Base-by-base conservation (phyloP, 768 basidiomycete genomes). In the Tephrocybe sp. region DNA sequence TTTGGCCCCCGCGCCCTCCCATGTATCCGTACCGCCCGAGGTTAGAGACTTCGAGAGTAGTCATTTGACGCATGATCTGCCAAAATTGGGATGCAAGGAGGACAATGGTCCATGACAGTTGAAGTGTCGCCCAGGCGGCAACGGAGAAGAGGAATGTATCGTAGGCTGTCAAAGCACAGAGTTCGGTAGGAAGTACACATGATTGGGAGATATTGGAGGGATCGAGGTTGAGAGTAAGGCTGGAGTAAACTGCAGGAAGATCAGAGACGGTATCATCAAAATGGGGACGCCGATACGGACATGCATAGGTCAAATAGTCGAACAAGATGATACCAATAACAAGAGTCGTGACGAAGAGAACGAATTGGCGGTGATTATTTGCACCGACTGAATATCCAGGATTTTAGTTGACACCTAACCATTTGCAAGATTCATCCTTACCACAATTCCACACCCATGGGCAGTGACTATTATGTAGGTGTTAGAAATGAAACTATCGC, bases 361-460 rank as follows among this genome's bases (percentile, higher is more conserved):
- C 72, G 69, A 99, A 99, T 64, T 97, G 92, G 4, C 95, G 87
- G 60, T 98, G 97, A 60, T 98, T 99, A 57, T 90, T 86, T 33
- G 82, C 76, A 18, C 97, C 97, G 44, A 98, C 93, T 91, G 49
- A 19, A 48, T 19, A 51, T 34, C 33, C 33, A 34, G 11, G 34
- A 8, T 18, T 19, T 33, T 16, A 47, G 24, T 18, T 9, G 25
- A 24, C 21, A 4, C 19, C 12, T 27, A 25, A 16, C 31, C 21
- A n/a, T 12, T 12, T 33, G 23, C n/a, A 19, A 23, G 15, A 37
- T n/a, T n/a, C n/a, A 53, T 25, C 67, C 87, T 22, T 63, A 92
- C 91, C 84, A 65, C 95, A 97, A 68, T 98, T 98, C 94, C 94
- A 99, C 13, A 97, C 86, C 97, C 97, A 99, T 1, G 95, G 97